Conservation (phyloP, 768 basidiomycete species). For the Tephrocybe sp. region DNA sequence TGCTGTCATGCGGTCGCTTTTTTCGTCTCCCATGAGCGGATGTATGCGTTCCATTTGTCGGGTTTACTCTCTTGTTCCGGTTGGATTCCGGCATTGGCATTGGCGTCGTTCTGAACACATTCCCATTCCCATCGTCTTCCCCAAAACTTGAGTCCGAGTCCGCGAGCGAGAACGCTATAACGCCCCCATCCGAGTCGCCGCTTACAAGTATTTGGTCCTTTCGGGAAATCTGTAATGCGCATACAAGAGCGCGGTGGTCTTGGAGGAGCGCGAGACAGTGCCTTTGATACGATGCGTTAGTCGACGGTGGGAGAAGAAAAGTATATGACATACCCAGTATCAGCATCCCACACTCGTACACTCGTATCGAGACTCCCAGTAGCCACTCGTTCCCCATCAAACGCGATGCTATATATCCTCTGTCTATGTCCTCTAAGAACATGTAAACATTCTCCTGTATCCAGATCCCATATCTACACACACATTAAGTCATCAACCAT, state of each 20-base stretch:
- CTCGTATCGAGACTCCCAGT: conserved; percentile 94
- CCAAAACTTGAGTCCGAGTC: conserved; percentile 15
- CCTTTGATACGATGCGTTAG: conserved; percentile 35
- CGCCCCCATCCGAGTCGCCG: conserved; percentile 84
- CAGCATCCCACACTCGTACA: conserved; percentile 86
- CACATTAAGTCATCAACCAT: not conserved
- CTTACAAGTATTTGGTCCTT: conserved; percentile 58
- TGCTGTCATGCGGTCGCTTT: too few species aligned
- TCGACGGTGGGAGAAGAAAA: not conserved
- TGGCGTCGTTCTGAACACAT: not conserved
- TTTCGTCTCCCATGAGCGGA: too few species aligned
- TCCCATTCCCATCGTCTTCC: too few species aligned
- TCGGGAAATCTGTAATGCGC: conserved; percentile 79
- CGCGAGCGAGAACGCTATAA: conserved; percentile 40
- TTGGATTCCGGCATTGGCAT: conserved; percentile 6
- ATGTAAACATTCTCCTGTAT: conserved; percentile 84
- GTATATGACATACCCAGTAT: conserved; percentile 62
- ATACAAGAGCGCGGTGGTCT: conserved; percentile 91
- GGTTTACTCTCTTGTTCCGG: not conserved
- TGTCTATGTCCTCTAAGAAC: conserved; percentile 81
- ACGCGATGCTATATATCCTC: conserved; percentile 89
- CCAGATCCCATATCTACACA: conserved; percentile 80
- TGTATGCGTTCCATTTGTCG: not conserved
- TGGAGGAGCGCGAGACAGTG: conserved; percentile 81
- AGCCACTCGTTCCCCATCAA: conserved; percentile 78